Conservation (phyloP, 176 grass and related monocot species). For the Typha latifolia region DNA sequence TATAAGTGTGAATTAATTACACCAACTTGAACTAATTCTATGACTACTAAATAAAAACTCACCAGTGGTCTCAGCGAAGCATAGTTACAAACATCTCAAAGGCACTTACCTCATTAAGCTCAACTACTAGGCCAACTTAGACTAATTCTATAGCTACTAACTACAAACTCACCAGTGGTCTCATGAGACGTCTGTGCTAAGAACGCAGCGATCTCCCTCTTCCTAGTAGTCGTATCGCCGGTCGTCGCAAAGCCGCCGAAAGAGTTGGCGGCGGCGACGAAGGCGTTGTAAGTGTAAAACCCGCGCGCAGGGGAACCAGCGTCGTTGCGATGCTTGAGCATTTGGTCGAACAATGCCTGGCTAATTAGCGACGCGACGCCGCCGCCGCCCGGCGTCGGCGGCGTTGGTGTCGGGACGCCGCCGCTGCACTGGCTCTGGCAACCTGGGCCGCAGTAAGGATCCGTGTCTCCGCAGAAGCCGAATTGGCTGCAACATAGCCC, state of each 20-base stretch:
- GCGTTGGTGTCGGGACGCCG: neutral
- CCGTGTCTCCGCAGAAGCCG: conserved; percentile 32
- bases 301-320: conserved; percentile 14
- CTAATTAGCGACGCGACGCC: conserved; percentile 31
- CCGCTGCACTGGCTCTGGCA: conserved; percentile 42
- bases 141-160: neutral
- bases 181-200: conserved; percentile 58
- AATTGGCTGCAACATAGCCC: conserved; percentile 35
- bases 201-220: conserved; percentile 43
- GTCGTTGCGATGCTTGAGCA: conserved; percentile 30
- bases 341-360: conserved; percentile 25
- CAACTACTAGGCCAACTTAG: too few relatives aligned
- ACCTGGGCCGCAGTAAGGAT: conserved; percentile 2
- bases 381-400: neutral
- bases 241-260: conserved; percentile 31
- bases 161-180: conserved; percentile 21
- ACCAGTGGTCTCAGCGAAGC: too few relatives aligned
- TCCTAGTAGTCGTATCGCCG: conserved; percentile 1
- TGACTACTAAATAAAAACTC: too few relatives aligned
- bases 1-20: neutral
- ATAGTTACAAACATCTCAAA: too few relatives aligned
- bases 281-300: conserved; percentile 49
- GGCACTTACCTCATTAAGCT: too few relatives aligned
- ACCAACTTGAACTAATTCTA: too few relatives aligned
- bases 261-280: conserved; percentile 22